Conservation (phyloP, 306 rosid genomes). For the Dryas octopetala region DNA sequence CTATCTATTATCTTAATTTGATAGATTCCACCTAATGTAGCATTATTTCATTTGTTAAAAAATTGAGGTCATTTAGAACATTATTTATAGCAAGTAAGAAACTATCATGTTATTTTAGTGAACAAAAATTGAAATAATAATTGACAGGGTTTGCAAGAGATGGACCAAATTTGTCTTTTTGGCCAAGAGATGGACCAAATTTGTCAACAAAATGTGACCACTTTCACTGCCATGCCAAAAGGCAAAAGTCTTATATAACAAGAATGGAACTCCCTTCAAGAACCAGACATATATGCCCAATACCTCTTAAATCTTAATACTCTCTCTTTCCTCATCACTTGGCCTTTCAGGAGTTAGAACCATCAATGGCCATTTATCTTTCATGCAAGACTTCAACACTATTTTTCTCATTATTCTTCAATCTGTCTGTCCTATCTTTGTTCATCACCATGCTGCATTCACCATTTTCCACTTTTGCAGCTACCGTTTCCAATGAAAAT, state of each 20-base stretch:
- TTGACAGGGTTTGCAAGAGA: no score
- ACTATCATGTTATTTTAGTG: no score
- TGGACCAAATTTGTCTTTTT: no score
- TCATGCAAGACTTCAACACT: background rate
- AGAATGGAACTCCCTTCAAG: background rate
- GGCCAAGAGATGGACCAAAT: no score
- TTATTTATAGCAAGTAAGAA: no score
- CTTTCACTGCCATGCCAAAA: background rate
- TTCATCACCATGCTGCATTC: background rate
- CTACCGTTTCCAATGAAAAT: background rate
- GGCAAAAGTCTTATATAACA: background rate
- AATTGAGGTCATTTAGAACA: no score
- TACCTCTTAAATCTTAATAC: background rate
- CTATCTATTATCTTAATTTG: no score
- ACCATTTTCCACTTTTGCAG: background rate
- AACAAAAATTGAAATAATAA: no score
- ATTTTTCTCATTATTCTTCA: background rate
- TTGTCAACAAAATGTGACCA: no score
- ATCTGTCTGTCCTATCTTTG: background rate
- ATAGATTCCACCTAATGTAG: no score
- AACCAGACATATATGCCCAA: background rate
- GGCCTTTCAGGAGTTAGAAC: background rate
- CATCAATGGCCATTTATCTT: background rate
- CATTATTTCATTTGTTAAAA: no score
- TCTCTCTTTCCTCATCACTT: background rate